phyloP scores from a whole-genome alignment of 2,329 filamentous ascomycete species.

The Paraphoma sp. region DNA sequence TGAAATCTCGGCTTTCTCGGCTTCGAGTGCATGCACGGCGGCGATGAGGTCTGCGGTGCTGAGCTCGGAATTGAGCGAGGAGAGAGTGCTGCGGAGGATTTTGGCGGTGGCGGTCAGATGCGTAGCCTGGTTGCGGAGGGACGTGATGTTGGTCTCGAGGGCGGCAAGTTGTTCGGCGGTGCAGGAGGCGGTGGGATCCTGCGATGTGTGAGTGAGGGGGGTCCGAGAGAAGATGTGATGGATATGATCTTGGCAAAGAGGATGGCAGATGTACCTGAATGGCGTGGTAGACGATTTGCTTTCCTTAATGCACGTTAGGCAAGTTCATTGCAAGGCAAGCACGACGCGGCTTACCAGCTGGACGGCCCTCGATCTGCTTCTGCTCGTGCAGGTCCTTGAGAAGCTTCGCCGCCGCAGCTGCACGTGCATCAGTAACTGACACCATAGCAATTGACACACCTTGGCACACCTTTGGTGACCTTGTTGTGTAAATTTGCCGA shows the following conservation, averaged over 20 bases:
- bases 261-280: conserved; percentile 46
- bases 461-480: conserved; percentile 59
- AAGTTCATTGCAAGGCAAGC: not conserved
- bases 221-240: too few species aligned
- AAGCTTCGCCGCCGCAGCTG: conserved; percentile 65
- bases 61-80: conserved; percentile 55
- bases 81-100: conserved; percentile 55
- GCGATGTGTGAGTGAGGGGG: not conserved
- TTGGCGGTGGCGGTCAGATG: conserved; percentile 57
- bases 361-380: conserved; percentile 64
- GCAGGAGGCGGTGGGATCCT: conserved; percentile 59
- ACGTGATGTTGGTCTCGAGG: conserved; percentile 57
- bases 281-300: conserved; percentile 68
- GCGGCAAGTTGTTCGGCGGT: conserved; percentile 57
- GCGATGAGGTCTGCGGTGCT: conserved; percentile 59
- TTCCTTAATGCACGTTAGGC: conserved; percentile 57
- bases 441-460: not conserved
- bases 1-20: conserved; percentile 52
- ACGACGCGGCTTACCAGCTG: conserved; percentile 52
- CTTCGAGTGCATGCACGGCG: conserved; percentile 52
- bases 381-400: conserved; percentile 69
- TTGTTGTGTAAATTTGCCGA: conserved; percentile 68
- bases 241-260: too few species aligned
- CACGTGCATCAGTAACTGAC: conserved; percentile 16
- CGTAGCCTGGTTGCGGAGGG: conserved; percentile 54